Conservation (phyloP, 2,329 filamentous ascomycete species). For the Amauroascus verrucosus region DNA sequence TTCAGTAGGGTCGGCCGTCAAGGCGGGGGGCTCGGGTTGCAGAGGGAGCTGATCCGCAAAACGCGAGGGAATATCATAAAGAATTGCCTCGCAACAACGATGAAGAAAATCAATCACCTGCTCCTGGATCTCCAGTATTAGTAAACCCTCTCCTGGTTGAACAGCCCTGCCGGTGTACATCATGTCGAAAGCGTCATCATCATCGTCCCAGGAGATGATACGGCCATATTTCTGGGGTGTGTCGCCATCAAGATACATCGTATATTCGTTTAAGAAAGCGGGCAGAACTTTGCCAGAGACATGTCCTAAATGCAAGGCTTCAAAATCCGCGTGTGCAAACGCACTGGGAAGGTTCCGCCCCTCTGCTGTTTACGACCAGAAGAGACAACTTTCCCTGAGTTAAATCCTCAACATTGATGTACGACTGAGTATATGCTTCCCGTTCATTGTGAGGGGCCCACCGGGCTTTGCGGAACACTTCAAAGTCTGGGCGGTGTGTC, state of each 20-base stretch:
- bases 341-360: conserved; percentile 35
- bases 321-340: conserved; percentile 41
- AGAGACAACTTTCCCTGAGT: conserved; percentile 34
- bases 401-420: conserved; percentile 50
- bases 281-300: conserved; percentile 18
- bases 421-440: conserved; percentile 41
- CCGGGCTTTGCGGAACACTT: conserved; percentile 17
- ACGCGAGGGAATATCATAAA: conserved; percentile 42
- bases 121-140: conserved; percentile 44
- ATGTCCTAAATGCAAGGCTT: conserved; percentile 25
- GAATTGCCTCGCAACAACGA: conserved; percentile 37
- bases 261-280: conserved; percentile 24
- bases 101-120: conserved; percentile 41
- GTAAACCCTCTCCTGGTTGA: conserved; percentile 38
- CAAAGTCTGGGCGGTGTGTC: conserved; percentile 44
- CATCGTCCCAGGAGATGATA: conserved; percentile 29
- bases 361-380: conserved; percentile 45
- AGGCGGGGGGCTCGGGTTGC: conserved; percentile 30
- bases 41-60: conserved; percentile 24
- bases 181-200: conserved; percentile 32
- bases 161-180: conserved; percentile 30
- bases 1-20: conserved; percentile 24
- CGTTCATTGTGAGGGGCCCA: conserved; percentile 13
- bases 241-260: conserved; percentile 27
- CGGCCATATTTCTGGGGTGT: conserved; percentile 27